Percentiles rank a stretch among this genome's conserved stretches.
These are phyloP conservation scores for Colletotrichum cereale DNA, from an alignment of 2,329 filamentous ascomycete species.

Conservation along the genomic window DNA sequence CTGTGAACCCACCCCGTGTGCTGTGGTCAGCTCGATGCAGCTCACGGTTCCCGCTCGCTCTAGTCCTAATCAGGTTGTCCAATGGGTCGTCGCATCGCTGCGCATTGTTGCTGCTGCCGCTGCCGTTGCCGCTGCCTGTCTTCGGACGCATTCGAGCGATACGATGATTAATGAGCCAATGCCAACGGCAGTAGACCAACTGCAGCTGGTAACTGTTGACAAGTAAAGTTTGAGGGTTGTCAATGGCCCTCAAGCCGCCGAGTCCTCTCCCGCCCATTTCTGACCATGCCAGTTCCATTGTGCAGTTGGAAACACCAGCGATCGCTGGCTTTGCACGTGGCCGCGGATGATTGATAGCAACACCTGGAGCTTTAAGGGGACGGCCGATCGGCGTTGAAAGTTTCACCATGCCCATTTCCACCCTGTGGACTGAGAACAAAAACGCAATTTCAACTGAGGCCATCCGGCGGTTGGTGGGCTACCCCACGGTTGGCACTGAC, in stretches of 20 bases:
- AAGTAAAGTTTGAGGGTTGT: not conserved
- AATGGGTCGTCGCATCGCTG: not conserved
- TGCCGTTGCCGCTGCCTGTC: constrained; percentile 1
- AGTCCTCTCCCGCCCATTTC: not conserved
- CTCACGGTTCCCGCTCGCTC: constrained; percentile 21
- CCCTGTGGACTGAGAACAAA: not conserved
- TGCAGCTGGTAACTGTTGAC: not conserved
- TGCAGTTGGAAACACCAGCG: constrained; percentile 10
- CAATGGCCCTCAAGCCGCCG: not conserved
- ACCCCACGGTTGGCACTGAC: constrained; percentile 38
- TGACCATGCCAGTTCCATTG: constrained; percentile 9
- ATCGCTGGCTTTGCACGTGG: constrained; percentile 21
- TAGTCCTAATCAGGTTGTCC: constrained; percentile 5
- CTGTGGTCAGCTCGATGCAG: constrained; percentile 17
- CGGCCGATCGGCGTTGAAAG: constrained; percentile 29
- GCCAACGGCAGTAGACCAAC: not conserved
- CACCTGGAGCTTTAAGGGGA: constrained; percentile 12
- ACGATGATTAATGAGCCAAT: not conserved
- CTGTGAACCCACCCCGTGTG: constrained; percentile 24
- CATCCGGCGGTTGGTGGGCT: constrained; percentile 27
- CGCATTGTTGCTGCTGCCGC: not conserved
- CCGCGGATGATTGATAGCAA: not conserved
- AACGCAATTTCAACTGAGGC: constrained; percentile 25
- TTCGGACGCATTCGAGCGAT: constrained; percentile 2
- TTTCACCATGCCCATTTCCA: constrained; percentile 28